Base-by-base conservation (phyloP, 148 eudicot genomes). In the Dianthus caryophyllus region DNA sequence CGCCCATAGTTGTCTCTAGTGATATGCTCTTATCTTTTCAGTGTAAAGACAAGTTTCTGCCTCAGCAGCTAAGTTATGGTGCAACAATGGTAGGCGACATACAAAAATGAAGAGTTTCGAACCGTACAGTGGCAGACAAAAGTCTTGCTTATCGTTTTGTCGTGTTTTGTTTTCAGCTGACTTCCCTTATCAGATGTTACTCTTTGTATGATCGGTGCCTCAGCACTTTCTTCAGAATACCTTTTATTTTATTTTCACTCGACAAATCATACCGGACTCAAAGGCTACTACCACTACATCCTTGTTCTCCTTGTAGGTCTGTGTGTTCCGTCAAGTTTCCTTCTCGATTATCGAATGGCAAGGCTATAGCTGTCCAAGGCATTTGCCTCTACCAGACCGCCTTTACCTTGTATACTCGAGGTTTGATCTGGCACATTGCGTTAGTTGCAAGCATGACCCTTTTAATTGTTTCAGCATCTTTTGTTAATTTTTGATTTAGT, bases 371-470 rank as follows among this genome's bases (percentile, higher is more conserved):
- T 12, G 86, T 93, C 16, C 98, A 93, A 76, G 98, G 96, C 66
- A 86, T 93, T 36, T 93, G 98, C 96, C 87, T 93, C 80, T 93
- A 84, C 74, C 98, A 89, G 76, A 89, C 90, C 12, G 98, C 96
- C 4, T 87, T 89, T 74, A 86, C 90, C 31, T 87, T 93, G n/a
- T n/a, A n/a, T n/a, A n/a, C n/a, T n/a, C n/a, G n/a, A n/a, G n/a
- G n/a, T n/a, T n/a, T n/a, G n/a, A n/a, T n/a, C n/a, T n/a, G n/a
- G n/a, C n/a, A n/a, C n/a, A n/a, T 9, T 89, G 89, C 41, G 96
- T 69, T 92, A 77, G 78, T 92, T 22, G 98, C 94, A 43, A 87
- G 84, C 65, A n/a, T n/a, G n/a, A n/a, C n/a, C n/a, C n/a, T n/a
- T n/a, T n/a, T n/a, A n/a, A n/a, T n/a, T n/a, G n/a, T 77, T 89